Base-by-base conservation (phyloP, 2,329 filamentous ascomycete genomes). In the Stagonosporopsis chrysanthemi region DNA sequence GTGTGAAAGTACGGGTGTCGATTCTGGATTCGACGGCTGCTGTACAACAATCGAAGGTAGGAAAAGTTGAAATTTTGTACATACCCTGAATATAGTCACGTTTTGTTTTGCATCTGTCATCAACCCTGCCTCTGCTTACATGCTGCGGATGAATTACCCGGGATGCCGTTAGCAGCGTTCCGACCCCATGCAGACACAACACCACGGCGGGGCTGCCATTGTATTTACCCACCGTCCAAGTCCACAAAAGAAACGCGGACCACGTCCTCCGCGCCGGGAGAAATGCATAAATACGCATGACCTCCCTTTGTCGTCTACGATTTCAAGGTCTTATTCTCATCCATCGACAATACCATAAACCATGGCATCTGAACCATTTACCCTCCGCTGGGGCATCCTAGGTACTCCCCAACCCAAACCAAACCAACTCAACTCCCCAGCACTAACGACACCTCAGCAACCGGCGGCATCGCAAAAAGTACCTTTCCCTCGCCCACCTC, bases 381-480 rank as follows among this genome's bases (percentile, higher is more conserved):
- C 64, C 3, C 52, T 70, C 2, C 56, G 63, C 28, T 70, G 68
- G 68, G 68, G 68, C 17, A 69, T 70, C 29, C 55, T 70, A 56
- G 68, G 65, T 67, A 63, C 8, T 38, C 26, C 4, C 3, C 35
- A 23, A 31, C 33, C 14, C 14, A 11, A 6, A 12, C 7, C 31
- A 41, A 7, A 8, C 5, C 35, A 23, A 19, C 3, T 15, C 8
- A 33, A 19, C 28, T 11, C 42, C 6, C 26, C 17, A 44, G 23
- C 4, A 52, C 52, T 64, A 42, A 64, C 39, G 2, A 1, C 12
- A 69, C 82, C 92, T 42, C 87, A 26, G 91, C 91, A 9, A 66
- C 64, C 6, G 88, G 63, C 23, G 62, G 63, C 8, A 67, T 67
- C 24, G 64, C 64, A 42, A 65, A 58, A 46, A 62, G 56, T 64